Base-by-base conservation (phyloP, 306 rosid species). In the Cicer judaicum region DNA sequence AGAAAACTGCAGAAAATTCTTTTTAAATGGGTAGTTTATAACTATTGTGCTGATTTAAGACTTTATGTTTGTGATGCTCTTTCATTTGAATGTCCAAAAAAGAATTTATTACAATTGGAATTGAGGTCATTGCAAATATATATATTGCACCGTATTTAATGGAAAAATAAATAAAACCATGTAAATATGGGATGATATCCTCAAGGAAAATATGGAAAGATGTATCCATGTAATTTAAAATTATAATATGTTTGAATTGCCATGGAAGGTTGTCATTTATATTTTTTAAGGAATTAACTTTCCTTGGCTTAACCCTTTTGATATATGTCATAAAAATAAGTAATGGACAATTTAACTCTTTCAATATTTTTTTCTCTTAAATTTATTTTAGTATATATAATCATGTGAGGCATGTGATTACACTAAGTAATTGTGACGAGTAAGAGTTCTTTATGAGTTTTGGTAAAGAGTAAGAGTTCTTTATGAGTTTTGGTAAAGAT, bases 41-140 rank as follows among this genome's bases (percentile, higher is more conserved):
- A 84, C 54, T 84, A 84, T 63, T 84, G 88, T 7, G 64, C 47
- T 1, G 88, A 84, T 53, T 36, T 80, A 4, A 78, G 88, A 64
- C 88, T 85, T 64, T 84, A 81, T 49, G 57, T 85, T 56, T 85
- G 34, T 24, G 34, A 84, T 64, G 88, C 85, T 13, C 85, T 84
- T 47, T 85, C 88, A 11, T 84, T 8, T 53, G 85, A 84, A 73
- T 84, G 88, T 43, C 85, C 85, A 6, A 77, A 43, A 36, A 64
- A 61, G 0, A 84, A 84, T 57, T 12, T 40, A 19, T 1, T 69
- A 7, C 61, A 34, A 48, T 2, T 43, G 1, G 19, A 12, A 15
- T 79, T 79, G 42, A 55, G 18, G 48, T 6, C 40, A 8, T 19
- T 48, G 0, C 5, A 38, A 48, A 54, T 10, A 24, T 24, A 24